Evolutionary conservation across 805 yeast species (phyloP).

Genomic region (Yarrowia osloensis): DNA sequence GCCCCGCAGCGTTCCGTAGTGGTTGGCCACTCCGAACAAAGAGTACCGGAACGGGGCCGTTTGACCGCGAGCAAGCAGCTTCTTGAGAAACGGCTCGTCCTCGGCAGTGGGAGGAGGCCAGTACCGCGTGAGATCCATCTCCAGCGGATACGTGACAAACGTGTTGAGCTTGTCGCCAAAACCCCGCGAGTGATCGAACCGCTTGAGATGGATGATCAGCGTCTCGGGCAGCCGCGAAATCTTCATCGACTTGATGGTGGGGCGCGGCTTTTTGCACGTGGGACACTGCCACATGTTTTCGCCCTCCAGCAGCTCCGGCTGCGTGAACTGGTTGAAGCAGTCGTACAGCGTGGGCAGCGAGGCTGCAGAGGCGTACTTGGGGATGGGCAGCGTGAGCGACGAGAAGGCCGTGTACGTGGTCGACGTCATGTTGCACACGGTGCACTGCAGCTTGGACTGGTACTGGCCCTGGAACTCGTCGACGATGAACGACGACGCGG

Average conservation of each 20-base stretch:
- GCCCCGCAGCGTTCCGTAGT: slow-evolving; percentile 75
- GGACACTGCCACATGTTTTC: slow-evolving; percentile 88
- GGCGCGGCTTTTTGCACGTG: slow-evolving; percentile 61
- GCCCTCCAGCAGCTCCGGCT: slow-evolving; percentile 70
- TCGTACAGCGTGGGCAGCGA: slow-evolving; percentile 48
- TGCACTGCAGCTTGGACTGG: slow-evolving; percentile 73
- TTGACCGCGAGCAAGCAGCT: slow-evolving; percentile 66
- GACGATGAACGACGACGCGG: slow-evolving; percentile 77
- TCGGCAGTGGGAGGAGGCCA: slow-evolving; percentile 60
- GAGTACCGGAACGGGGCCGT: slow-evolving; percentile 76
- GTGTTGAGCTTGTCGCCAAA: slow-evolving; percentile 58
- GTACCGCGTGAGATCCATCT: slow-evolving; percentile 64
- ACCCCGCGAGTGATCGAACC: slow-evolving; percentile 54
- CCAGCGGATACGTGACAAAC: slow-evolving; percentile 66
- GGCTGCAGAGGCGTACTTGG: slow-evolving; percentile 44
- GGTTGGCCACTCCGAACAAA: slow-evolving; percentile 80
- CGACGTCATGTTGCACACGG: slow-evolving; percentile 71
- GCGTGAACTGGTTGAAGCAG: slow-evolving; percentile 77
- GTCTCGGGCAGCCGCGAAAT: slow-evolving; percentile 79
- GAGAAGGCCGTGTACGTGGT: slow-evolving; percentile 86
- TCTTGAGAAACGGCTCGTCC: slow-evolving; percentile 50
- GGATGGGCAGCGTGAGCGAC: slow-evolving; percentile 77
- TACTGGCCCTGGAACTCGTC: slow-evolving; percentile 89
- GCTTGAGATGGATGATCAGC: slow-evolving; percentile 78
- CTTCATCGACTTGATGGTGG: slow-evolving; percentile 65